Evolutionary conservation across 2,329 filamentous ascomycete species (phyloP), one percentile per base, ranked within the genome.

Genomic region (Aspergillus amoenus): DNA sequence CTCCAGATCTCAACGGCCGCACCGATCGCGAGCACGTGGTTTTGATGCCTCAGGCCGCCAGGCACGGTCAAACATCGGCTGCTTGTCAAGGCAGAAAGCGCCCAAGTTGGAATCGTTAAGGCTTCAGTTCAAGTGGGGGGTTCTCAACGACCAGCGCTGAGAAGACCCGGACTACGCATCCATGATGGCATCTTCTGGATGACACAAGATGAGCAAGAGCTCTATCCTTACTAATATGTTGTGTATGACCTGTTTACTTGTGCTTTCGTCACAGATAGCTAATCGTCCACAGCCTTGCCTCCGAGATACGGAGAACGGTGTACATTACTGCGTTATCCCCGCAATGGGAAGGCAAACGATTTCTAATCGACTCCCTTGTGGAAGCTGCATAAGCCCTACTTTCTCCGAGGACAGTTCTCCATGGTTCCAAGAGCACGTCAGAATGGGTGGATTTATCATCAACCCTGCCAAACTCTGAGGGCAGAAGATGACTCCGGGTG

Each of bases 391-490:
- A 37, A 44, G 27, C 11, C 56, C 41, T 52, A 42, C 37, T 27
- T 43, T 54, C 39, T 58, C 52, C 55, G 50, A 45, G 9, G 37
- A 39, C 39, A 32, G 24, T 59, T 59, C 57, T 55, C 42, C 48
- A 17, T 48, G 37, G 27, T 60, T 57, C 57, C 55, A 57, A 34
- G n/a, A 47, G 42, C 45, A 42, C 27, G 42, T 51, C 42, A 45
- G 27, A 53, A 47, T 34, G 40, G 37, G 43, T 51, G 45, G 50
- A 63, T 64, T 64, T 64, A 61, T 66, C 63, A 66, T 61, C 65
- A 41, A 46, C 30, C 12, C 30, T n/a, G 15, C 39, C 32, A 52
- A 44, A 61, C 40, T n/a, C 18, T 24, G 43, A 30, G 59, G 58
- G 60, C 21, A 58, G 52, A 57, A 52, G 39, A 43, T 32, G 24